These are phyloP conservation scores for Aspergillus oerlinghausenensis DNA, from an alignment of 2,329 filamentous ascomycete genomes.

Conservation along the genomic window DNA sequence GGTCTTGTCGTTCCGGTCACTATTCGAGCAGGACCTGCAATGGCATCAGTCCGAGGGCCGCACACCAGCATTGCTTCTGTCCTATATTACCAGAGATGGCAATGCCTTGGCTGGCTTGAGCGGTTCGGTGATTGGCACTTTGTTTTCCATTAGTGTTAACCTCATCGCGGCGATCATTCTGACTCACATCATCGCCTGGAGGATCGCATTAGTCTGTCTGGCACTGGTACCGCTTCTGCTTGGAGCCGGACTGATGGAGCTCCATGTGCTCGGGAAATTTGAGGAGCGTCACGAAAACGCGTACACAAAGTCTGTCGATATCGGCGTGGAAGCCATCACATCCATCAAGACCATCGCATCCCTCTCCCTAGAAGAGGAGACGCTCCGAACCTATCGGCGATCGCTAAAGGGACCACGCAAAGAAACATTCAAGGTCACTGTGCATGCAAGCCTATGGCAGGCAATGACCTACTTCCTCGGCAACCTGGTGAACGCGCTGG, in stretches of 20 bases:
- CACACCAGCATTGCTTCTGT: slow-evolving; percentile 58
- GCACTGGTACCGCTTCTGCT: slow-evolving; percentile 65
- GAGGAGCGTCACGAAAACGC: slow-evolving; percentile 53
- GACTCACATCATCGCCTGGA: slow-evolving; percentile 69
- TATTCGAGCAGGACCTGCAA: slow-evolving; percentile 62
- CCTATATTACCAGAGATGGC: slow-evolving; percentile 65
- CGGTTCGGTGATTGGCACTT: slow-evolving; percentile 65
- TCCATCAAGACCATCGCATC: slow-evolving; percentile 51
- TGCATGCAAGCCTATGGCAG: slow-evolving; percentile 45
- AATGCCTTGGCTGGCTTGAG: slow-evolving; percentile 64
- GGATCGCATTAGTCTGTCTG: slow-evolving; percentile 68
- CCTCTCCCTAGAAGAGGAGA: slow-evolving; percentile 49
- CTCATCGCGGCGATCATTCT: slow-evolving; percentile 64
- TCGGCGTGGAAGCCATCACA: slow-evolving; percentile 49
- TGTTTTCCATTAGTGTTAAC: slow-evolving; percentile 65
- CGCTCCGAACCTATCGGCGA: slow-evolving; percentile 41
- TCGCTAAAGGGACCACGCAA: slow-evolving; percentile 45
- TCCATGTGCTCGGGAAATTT: slow-evolving; percentile 55
- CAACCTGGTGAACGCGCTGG: slow-evolving; percentile 68
- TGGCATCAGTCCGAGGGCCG: slow-evolving; percentile 66
- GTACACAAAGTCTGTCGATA: slow-evolving; percentile 48
- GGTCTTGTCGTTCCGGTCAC: slow-evolving; percentile 59
- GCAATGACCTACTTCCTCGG: slow-evolving; percentile 46
- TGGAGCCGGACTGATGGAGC: slow-evolving; percentile 64
- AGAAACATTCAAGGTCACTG: slow-evolving; percentile 46